A percentile compares a stretch with the other conserved stretches of the same genome.
Evolutionary conservation across 768 basidiomycete species (phyloP).

Genomic region (Hortiboletus flavorubellus): DNA sequence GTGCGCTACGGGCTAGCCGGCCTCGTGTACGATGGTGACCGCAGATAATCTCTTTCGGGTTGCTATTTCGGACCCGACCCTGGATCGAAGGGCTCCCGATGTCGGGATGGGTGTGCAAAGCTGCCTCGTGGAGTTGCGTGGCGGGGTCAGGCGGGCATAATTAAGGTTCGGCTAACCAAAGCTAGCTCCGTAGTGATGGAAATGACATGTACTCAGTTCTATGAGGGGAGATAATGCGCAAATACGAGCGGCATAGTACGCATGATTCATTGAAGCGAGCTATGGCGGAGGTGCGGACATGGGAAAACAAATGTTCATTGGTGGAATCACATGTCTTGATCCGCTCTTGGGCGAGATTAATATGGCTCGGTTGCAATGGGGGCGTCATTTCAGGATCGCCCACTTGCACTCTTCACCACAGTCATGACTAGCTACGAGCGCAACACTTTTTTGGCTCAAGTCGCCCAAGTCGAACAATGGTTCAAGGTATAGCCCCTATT

Average conservation of each 20-base stretch:
- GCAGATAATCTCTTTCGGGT: slow-evolving; percentile 46
- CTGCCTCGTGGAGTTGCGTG: neutral
- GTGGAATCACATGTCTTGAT: slow-evolving; percentile 23
- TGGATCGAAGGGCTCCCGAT: neutral
- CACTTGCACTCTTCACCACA: slow-evolving; percentile 16
- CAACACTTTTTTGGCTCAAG: slow-evolving; percentile 73
- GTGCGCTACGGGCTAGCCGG: slow-evolving; percentile 89
- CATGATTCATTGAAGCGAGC: neutral
- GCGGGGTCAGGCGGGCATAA: neutral
- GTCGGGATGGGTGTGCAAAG: no score
- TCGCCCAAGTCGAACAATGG: slow-evolving; percentile 84
- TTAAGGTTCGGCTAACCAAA: neutral
- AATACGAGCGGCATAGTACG: slow-evolving; percentile 12
- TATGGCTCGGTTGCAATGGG: slow-evolving; percentile 26
- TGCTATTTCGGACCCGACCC: neutral
- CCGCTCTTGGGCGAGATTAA: neutral
- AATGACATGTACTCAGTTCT: neutral
- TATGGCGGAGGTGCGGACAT: neutral
- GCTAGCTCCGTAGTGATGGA: neutral
- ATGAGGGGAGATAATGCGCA: slow-evolving; percentile 24
- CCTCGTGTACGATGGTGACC: slow-evolving; percentile 88
- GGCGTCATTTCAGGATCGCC: no score
- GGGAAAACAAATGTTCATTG: slow-evolving; percentile 1
- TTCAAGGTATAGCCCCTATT: slow-evolving; percentile 67
- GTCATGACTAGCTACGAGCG: slow-evolving; percentile 61